Base-by-base conservation (phyloP, 2,329 filamentous ascomycete species). In the Aspergillus proliferans region DNA sequence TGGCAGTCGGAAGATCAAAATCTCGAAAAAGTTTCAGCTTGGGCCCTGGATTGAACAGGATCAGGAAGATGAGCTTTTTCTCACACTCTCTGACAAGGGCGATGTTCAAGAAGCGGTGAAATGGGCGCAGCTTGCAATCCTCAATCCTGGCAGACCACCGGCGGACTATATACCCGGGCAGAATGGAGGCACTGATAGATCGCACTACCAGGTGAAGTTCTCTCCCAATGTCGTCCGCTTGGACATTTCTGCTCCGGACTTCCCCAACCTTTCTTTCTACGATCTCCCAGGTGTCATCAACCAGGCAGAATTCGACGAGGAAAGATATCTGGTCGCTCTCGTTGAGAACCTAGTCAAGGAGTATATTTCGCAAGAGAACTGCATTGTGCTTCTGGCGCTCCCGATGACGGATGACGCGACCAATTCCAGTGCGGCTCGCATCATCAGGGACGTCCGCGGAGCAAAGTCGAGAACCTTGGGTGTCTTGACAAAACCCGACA, bases 401-500 rank as follows among this genome's bases (percentile, higher is more conserved):
- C 81, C 87, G 0, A 88, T 95, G 81, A 88, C 87, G 2, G 81
- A 80, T 0, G 89, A 95, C 49, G 80, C 87, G 0, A 84, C 87
- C 1, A 91, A 85, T 12, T 92, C 86, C 0, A 84, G 78, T 1
- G 86, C 87, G 0, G 82, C 86, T 9, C 76, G 78, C 0, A 75
- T 88, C 2, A 81, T 91, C 55, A 69, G 80, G 26, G 65, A 76
- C 39, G 70, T 80, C 1, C 53, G 51, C 12, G 73, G 73, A 1
- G 85, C 85, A 0, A 73, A 78, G 2, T 53, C 73, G 3, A 76
- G 85, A 1, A 87, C 84, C 1, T 76, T 87, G 47, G 88, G 88
- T 0, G 86, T 95, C 0, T 76, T 95, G 14, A 95, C 90, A 0
- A 95, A 95, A 60, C 89, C 90, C 0, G 91, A 95, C 53, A 77